A percentile compares a stretch with the other conserved stretches of the same genome.
Evolutionary conservation across 108 stramenopile genomes (phyloP).

Genomic region (Cyclotella sp.): DNA sequence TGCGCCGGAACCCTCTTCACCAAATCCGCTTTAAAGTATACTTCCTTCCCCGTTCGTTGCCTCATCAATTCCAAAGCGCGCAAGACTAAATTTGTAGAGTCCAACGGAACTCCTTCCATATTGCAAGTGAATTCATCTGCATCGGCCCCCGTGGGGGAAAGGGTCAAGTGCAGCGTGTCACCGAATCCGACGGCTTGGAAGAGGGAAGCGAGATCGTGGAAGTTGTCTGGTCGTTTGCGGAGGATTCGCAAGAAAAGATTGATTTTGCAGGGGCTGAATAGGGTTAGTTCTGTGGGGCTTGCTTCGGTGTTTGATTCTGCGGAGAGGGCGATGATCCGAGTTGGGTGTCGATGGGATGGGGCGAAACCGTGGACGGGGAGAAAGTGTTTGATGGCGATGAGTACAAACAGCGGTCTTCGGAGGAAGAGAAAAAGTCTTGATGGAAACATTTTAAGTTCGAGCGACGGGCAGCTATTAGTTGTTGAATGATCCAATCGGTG

Average conservation of each 20-base stretch:
- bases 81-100: slow-evolving; percentile 88
- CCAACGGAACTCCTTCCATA: slow-evolving; percentile 90
- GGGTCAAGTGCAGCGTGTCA: slow-evolving; percentile 78
- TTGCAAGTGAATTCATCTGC: slow-evolving; percentile 85
- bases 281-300: slow-evolving; percentile 26
- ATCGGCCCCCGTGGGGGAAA: slow-evolving; percentile 35
- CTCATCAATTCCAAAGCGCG: slow-evolving; percentile 90
- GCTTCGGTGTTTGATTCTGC: slow-evolving; percentile 1
- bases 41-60: slow-evolving; percentile 68
- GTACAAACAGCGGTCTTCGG: neutral
- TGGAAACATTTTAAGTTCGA: neutral
- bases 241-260: slow-evolving; percentile 97
- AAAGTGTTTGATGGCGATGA: neutral
- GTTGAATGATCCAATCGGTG: neutral
- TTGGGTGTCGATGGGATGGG: neutral
- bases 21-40: slow-evolving; percentile 81
- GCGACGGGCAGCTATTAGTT: neutral
- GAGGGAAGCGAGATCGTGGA: slow-evolving; percentile 94
- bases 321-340: neutral
- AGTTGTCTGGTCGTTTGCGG: slow-evolving; percentile 91
- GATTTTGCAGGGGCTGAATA: slow-evolving; percentile 95
- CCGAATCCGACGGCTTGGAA: slow-evolving; percentile 96
- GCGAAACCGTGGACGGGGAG: slow-evolving; percentile 13
- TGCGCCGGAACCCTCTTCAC: slow-evolving; percentile 91
- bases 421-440: neutral